A percentile compares a stretch with the other conserved stretches of the same genome.
Evolutionary conservation across 345 rosid genomes (phyloP).

Genomic region (Eucalyptus camaldulensis): DNA sequence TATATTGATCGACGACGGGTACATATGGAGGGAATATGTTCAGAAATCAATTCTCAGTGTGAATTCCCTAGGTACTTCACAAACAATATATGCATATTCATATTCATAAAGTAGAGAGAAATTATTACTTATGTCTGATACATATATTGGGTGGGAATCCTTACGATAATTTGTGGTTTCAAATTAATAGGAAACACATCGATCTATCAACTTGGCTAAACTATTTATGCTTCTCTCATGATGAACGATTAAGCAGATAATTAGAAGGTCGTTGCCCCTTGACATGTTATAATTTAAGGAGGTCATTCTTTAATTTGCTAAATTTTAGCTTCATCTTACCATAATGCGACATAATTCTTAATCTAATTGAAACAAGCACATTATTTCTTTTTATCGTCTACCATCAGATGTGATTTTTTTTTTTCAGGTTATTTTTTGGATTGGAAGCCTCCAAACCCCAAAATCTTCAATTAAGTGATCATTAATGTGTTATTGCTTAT

Average conservation of each 20-base stretch:
- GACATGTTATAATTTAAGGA: too few species aligned
- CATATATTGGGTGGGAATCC: not conserved
- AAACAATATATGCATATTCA: not conserved
- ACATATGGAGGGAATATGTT: too few species aligned
- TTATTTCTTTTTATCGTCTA: not conserved
- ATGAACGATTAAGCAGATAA: too few species aligned
- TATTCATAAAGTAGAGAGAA: not conserved
- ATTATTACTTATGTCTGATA: too few species aligned
- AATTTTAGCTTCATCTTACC: not conserved
- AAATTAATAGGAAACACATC: not conserved
- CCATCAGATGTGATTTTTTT: not conserved
- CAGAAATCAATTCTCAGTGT: slow-evolving; percentile 16
- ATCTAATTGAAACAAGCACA: too few species aligned
- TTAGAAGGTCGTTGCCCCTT: too few species aligned
- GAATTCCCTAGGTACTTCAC: slow-evolving; percentile 18
- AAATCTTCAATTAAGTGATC: not conserved
- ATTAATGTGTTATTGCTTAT: not conserved
- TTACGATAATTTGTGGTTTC: too few species aligned
- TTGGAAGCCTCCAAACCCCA: not conserved
- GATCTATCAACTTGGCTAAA: not conserved
- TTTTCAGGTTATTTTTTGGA: not conserved
- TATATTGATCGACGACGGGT: too few species aligned
- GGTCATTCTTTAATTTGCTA: not conserved
- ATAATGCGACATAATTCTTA: too few species aligned
- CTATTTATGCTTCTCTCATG: not conserved